Evolutionary conservation across 495 filamentous ascomycete genomes (phyloP).

Genomic region (Neurospora sp.): DNA sequence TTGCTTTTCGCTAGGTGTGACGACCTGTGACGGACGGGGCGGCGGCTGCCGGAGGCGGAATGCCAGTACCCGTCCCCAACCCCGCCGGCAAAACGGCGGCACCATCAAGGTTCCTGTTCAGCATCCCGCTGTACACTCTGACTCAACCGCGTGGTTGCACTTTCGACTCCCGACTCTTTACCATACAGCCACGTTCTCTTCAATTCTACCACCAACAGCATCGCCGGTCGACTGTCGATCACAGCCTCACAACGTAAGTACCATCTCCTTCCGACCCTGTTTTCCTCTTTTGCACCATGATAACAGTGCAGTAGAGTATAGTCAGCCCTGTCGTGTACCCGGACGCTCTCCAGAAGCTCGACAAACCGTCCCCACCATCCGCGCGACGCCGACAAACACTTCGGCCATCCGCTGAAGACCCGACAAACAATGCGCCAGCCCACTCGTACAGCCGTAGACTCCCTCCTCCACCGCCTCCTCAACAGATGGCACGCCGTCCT

Average conservation of each 20-base stretch:
- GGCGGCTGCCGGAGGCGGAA: not conserved
- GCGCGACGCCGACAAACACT: not conserved
- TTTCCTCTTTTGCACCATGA: not conserved
- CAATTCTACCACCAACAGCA: not conserved
- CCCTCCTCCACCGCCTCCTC: constrained; percentile 22
- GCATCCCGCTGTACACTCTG: not conserved
- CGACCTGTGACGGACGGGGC: not conserved
- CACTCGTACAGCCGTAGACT: not conserved
- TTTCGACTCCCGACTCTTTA: not conserved
- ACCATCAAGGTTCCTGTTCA: not conserved
- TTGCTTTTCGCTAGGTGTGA: not conserved
- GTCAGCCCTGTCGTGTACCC: not conserved
- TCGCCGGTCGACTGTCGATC: not conserved
- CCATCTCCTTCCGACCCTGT: not conserved
- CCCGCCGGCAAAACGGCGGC: not conserved
- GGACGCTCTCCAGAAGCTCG: not conserved
- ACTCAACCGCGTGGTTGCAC: not conserved
- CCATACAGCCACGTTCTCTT: not conserved
- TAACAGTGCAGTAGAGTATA: not conserved
- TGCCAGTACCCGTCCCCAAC: not conserved
- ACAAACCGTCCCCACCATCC: not conserved
- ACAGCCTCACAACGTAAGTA: not conserved
- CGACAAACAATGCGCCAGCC: not conserved
- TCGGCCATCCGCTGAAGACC: not conserved
- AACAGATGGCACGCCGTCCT: constrained; percentile 33